These are phyloP conservation scores for Naematelia encephala DNA, from an alignment of 768 basidiomycete species.

Conservation along the genomic window DNA sequence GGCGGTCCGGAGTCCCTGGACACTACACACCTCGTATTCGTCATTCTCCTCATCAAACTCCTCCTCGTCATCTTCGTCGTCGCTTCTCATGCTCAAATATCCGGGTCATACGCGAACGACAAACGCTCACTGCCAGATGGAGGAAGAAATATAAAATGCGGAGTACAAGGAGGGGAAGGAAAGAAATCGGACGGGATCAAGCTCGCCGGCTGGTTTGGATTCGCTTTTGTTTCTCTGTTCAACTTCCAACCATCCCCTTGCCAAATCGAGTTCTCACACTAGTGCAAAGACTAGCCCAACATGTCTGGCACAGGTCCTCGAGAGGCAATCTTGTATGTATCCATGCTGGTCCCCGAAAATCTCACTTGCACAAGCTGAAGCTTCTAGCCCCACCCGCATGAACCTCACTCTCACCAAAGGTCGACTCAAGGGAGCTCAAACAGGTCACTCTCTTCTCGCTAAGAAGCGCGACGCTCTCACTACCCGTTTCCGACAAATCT, in stretches of 20 bases:
- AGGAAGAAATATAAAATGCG: background rate
- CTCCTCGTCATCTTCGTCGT: slow-evolving; percentile 62
- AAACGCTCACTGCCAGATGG: background rate
- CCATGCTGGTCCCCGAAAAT: background rate
- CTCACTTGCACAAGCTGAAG: background rate
- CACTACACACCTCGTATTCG: slow-evolving; percentile 55
- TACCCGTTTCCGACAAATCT: slow-evolving; percentile 87
- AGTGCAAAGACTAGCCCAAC: slow-evolving; percentile 15
- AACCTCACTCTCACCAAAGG: slow-evolving; percentile 78
- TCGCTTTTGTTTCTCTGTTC: no score
- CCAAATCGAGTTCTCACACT: background rate
- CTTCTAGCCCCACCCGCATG: slow-evolving; percentile 85
- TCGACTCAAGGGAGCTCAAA: slow-evolving; percentile 82
- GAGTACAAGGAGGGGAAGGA: no score
- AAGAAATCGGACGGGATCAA: background rate
- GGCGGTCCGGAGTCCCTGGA: slow-evolving; percentile 2
- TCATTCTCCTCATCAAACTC: slow-evolving; percentile 58
- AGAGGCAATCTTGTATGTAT: slow-evolving; percentile 68
- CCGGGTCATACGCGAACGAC: background rate
- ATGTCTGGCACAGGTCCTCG: slow-evolving; percentile 90
- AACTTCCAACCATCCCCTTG: no score
- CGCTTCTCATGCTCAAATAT: slow-evolving; percentile 21
- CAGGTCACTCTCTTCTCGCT: slow-evolving; percentile 88
- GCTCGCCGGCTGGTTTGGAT: background rate
- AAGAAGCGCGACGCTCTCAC: slow-evolving; percentile 98